Evolutionary conservation across 31 red algal genomes (phyloP).

Genomic region (Endocladia muricata): DNA sequence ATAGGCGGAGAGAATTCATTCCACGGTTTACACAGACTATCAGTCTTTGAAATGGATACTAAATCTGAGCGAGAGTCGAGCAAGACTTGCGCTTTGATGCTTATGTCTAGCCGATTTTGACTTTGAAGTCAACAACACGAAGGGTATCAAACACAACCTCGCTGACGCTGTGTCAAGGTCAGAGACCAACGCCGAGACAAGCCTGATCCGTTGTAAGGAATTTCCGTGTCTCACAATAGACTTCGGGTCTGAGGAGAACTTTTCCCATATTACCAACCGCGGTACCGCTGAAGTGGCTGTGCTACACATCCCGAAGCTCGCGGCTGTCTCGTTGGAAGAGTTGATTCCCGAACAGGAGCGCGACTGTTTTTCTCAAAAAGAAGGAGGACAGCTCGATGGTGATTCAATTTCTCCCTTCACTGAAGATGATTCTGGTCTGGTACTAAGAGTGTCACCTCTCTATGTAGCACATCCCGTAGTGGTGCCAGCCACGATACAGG

Average conservation of each 20-base stretch:
- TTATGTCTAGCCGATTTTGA: constrained; percentile 14
- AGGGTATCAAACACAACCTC: constrained; percentile 2
- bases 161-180: constrained; percentile 17
- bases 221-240: constrained; percentile 13
- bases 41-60: constrained; percentile 45
- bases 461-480: not conserved
- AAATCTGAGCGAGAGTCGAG: not conserved
- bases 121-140: not conserved
- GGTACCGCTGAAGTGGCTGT: not conserved
- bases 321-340: not conserved
- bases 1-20: constrained; percentile 17
- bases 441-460: not conserved
- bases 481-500: not conserved
- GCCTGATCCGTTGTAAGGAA: not conserved
- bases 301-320: not conserved
- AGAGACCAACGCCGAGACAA: not conserved
- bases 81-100: constrained; percentile 21
- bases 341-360: not conserved
- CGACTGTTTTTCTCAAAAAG: constrained; percentile 2
- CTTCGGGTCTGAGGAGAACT: not conserved
- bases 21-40: constrained; percentile 37
- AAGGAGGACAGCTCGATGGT: not conserved
- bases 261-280: not conserved
- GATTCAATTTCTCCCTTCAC: not conserved
- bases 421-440: not conserved